These are phyloP conservation scores for Plectranthus barbatus DNA, from an alignment of 257 asterid species.

Conservation along the genomic window DNA sequence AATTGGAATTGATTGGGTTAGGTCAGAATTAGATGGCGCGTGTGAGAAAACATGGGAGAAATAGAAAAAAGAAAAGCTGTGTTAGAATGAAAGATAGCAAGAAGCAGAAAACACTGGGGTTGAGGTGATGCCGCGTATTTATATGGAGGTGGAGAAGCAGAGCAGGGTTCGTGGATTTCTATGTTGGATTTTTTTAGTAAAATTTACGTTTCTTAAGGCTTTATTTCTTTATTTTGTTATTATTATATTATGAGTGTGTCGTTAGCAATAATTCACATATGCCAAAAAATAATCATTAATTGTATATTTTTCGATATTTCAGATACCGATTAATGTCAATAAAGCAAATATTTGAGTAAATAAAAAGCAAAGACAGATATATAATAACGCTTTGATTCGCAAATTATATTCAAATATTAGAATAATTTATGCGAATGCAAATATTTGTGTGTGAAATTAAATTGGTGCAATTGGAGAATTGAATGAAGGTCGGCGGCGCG, in stretches of 20 bases:
- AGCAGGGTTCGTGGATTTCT: constrained; percentile 1
- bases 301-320: too few species aligned
- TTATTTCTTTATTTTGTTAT: background rate
- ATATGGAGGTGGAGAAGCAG: constrained; percentile 19
- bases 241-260: background rate
- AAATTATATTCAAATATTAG: too few species aligned
- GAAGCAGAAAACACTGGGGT: background rate
- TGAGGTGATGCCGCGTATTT: constrained; percentile 8
- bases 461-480: background rate
- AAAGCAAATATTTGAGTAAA: too few species aligned
- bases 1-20: background rate
- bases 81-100: too few species aligned
- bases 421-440: background rate
- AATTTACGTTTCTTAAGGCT: background rate
- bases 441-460: background rate
- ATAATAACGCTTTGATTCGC: too few species aligned
- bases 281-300: too few species aligned
- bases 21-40: background rate
- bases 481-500: constrained; percentile 17
- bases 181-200: background rate
- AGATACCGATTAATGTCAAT: too few species aligned
- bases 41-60: too few species aligned
- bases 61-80: too few species aligned
- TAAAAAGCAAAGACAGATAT: too few species aligned
- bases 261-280: background rate